These are phyloP conservation scores for Penicillium lividum DNA, from an alignment of 495 filamentous ascomycete genomes.

Conservation along the genomic window DNA sequence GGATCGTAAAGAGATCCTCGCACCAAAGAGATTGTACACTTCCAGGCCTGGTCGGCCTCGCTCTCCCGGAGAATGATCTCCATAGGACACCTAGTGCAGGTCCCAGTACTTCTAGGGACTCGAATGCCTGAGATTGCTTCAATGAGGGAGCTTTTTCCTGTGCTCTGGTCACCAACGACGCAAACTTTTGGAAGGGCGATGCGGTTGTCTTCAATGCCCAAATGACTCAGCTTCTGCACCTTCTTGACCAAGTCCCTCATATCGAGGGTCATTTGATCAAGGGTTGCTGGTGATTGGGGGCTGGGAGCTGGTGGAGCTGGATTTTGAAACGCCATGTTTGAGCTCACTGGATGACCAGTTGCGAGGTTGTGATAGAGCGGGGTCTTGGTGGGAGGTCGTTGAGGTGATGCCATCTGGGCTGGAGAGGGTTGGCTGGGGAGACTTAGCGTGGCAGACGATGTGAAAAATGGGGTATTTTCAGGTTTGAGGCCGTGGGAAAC, in stretches of 20 bases:
- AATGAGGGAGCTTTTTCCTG: conserved; percentile 80
- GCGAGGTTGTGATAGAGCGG: too few relatives aligned
- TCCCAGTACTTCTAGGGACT: conserved; percentile 65
- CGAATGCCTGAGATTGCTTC: conserved; percentile 78
- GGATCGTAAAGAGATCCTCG: conserved; percentile 53
- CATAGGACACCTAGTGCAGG: conserved; percentile 75
- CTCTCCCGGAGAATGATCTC: conserved; percentile 70
- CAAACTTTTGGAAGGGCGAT: conserved; percentile 73
- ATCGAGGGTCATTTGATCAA: conserved; percentile 37
- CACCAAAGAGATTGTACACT: conserved; percentile 62
- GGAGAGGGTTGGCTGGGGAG: too few relatives aligned
- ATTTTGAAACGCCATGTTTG: too few relatives aligned
- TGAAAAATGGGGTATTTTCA: too few relatives aligned
- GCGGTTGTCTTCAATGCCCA: conserved; percentile 55
- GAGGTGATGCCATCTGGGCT: too few relatives aligned
- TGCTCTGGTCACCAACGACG: conserved; percentile 77
- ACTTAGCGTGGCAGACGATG: too few relatives aligned
- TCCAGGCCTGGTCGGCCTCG: conserved; percentile 52
- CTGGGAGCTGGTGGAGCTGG: background rate
- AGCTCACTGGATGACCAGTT: too few relatives aligned
- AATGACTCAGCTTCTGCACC: conserved; percentile 47
- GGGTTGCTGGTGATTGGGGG: background rate
- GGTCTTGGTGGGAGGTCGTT: too few relatives aligned
- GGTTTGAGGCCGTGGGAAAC: too few relatives aligned
- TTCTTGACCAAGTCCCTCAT: conserved; percentile 47